Conservation (phyloP, 208 protist genomes). For the Trypanosoma congolense region DNA sequence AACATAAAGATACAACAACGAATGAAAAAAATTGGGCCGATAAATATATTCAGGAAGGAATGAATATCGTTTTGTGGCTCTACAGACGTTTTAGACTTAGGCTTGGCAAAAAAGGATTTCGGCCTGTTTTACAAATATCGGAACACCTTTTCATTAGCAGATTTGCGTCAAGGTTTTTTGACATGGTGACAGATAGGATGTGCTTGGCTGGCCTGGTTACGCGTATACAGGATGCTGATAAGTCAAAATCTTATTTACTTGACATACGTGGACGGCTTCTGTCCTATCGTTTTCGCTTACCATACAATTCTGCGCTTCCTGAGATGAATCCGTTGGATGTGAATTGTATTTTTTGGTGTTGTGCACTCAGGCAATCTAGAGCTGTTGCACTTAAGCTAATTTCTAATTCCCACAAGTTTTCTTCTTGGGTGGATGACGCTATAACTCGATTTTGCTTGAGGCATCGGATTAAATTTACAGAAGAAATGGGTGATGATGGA, state of each 20-base stretch:
- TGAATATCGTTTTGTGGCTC: constrained; percentile 50
- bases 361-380: constrained; percentile 48
- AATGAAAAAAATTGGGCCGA: constrained; percentile 14
- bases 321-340: constrained; percentile 49
- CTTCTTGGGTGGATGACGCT: constrained; percentile 35
- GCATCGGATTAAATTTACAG: constrained; percentile 38
- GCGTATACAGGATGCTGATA: constrained; percentile 19
- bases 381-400: constrained; percentile 24
- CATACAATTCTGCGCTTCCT: constrained; percentile 15
- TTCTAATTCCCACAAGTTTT: constrained; percentile 25
- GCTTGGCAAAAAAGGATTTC: constrained; percentile 28
- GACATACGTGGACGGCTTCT: constrained; percentile 52
- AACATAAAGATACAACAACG: constrained; percentile 17
- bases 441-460: constrained; percentile 36
- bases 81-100: constrained; percentile 60
- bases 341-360: constrained; percentile 71
- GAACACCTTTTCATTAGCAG: constrained; percentile 42
- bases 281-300: constrained; percentile 60
- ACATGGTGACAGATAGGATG: constrained; percentile 29
- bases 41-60: constrained; percentile 9
- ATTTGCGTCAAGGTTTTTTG: constrained; percentile 30
- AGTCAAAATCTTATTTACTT: constrained; percentile 21
- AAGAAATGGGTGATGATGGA: constrained; percentile 12
- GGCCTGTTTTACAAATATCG: constrained; percentile 39
- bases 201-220: constrained; percentile 24